These are phyloP conservation scores for Tetrapyrgos nigripes DNA, from an alignment of 1,284 basidiomycete genomes.

Conservation along the genomic window DNA sequence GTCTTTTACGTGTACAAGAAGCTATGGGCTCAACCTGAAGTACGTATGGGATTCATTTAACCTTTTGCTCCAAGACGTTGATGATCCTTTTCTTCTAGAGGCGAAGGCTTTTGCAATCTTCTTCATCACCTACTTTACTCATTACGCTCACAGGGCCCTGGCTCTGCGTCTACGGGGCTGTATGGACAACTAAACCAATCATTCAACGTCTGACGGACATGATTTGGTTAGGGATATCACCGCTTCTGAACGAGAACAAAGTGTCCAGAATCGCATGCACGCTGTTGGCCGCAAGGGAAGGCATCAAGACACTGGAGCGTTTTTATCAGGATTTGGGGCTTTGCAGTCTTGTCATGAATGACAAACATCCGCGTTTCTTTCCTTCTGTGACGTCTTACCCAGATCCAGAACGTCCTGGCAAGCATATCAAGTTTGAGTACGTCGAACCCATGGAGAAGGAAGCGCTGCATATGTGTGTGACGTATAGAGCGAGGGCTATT, in stretches of 20 bases:
- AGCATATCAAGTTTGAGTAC: conserved; percentile 3
- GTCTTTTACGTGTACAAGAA: not conserved
- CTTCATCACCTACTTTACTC: conserved; percentile 12
- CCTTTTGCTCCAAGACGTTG: not conserved
- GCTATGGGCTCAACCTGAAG: not conserved
- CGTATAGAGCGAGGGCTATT: conserved; percentile 5
- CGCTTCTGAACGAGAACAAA: not conserved
- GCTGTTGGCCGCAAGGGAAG: conserved; percentile 6
- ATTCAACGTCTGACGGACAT: conserved; percentile 12
- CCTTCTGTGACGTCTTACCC: conserved; percentile 11
- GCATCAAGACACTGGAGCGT: not conserved
- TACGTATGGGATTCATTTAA: not conserved
- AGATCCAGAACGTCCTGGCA: not conserved
- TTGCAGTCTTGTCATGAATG: not conserved
- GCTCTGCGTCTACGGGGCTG: conserved; percentile 15
- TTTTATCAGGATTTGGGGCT: conserved; percentile 7
- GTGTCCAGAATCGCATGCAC: not conserved
- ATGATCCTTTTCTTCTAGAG: not conserved
- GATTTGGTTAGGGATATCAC: conserved; percentile 6
- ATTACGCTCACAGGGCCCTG: conserved; percentile 16
- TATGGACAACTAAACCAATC: conserved; percentile 10
- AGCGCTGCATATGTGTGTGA: conserved; percentile 1
- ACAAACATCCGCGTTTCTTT: conserved; percentile 8
- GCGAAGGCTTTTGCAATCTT: not conserved
- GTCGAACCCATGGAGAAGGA: conserved; percentile 3